phyloP scores from a whole-genome alignment of 805 yeast species.

The Kurtzmaniella cleridarum region DNA sequence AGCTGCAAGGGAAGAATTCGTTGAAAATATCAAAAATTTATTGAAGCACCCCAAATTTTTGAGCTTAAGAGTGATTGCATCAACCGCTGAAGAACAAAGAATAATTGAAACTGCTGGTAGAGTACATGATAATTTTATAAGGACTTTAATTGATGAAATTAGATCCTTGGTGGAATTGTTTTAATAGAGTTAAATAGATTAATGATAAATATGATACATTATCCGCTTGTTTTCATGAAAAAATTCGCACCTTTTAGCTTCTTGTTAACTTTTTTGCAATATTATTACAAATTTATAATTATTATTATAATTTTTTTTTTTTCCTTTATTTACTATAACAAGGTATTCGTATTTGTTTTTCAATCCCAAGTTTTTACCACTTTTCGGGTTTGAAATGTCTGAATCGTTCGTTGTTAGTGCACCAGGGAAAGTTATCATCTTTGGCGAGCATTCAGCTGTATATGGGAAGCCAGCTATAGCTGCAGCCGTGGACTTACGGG shows the following conservation, averaged over 20 bases:
- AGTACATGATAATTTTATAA: constrained; percentile 18
- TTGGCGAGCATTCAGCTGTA: constrained; percentile 97
- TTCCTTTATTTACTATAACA: too few species aligned
- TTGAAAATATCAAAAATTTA: constrained; percentile 60
- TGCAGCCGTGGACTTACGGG: constrained; percentile 83
- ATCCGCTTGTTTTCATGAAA: too few species aligned
- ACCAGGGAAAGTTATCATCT: constrained; percentile 93
- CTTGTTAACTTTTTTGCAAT: too few species aligned
- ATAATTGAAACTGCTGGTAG: constrained; percentile 44
- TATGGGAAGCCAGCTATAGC: constrained; percentile 93
- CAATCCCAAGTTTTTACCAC: too few species aligned
- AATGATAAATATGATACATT: too few species aligned
- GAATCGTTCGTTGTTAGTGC: constrained; percentile 76
- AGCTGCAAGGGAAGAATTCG: constrained; percentile 54
- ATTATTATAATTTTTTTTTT: too few species aligned
- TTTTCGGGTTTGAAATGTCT: too few species aligned
- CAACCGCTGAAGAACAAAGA: constrained; percentile 60
- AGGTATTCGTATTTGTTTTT: too few species aligned
- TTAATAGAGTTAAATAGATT: constrained; percentile 5
- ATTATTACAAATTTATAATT: too few species aligned
- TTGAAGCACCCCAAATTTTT: constrained; percentile 84
- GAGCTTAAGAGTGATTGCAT: constrained; percentile 60
- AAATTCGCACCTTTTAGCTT: too few species aligned
- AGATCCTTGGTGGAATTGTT: constrained; percentile 28
- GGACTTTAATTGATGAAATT: constrained; percentile 31